Base-by-base conservation (phyloP, 192 early-diverging fungal genomes). In the Coemansia aciculifera region DNA sequence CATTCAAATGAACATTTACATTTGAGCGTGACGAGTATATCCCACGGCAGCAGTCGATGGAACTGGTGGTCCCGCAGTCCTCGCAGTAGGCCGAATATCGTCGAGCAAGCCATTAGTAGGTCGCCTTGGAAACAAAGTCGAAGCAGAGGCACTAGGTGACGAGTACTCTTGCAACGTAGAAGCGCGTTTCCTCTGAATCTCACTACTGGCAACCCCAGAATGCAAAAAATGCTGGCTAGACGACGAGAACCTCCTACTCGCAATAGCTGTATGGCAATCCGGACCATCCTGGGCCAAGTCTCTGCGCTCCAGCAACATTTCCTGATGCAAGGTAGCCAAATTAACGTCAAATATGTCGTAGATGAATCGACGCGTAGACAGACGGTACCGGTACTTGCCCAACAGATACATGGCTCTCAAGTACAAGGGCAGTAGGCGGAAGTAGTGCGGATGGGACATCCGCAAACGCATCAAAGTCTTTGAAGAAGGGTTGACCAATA, bases 391-490 rank as follows among this genome's bases (percentile, higher is more conserved):
- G 49, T 76, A 84, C 73, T 75, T 84, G 46, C 77, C 71, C 64
- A 84, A 40, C 54, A 84, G 44, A n/a, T 64, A 42, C 72, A 84
- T 73, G 1, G 60, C 70, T 12, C 52, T 44, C 67, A 71, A 52
- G 51, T 84, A 84, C 27, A 84, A 42, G 0, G 76, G 73, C 29
- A 84, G 6, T 12, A 84, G 61, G 1, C 77, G 72, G 27, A 84
- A 84, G 71, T 84, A 84, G 59, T 84, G 81, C 52, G 81, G 81
- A 36, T 84, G 81, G 8, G 81, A 84, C 2, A 70, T 84, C 43
- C 81, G 73, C 62, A 84, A 67, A 9, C 77, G 73, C 73, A 79
- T 73, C 10, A 84, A 56, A 5, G 74, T 73, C 61, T 77, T 84
- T 19, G 77, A 79, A 23, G 73, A 73, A 24, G 66, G 67, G 62